phyloP scores from a whole-genome alignment of 441 rosid genomes.

The Macaranga tanarius region DNA sequence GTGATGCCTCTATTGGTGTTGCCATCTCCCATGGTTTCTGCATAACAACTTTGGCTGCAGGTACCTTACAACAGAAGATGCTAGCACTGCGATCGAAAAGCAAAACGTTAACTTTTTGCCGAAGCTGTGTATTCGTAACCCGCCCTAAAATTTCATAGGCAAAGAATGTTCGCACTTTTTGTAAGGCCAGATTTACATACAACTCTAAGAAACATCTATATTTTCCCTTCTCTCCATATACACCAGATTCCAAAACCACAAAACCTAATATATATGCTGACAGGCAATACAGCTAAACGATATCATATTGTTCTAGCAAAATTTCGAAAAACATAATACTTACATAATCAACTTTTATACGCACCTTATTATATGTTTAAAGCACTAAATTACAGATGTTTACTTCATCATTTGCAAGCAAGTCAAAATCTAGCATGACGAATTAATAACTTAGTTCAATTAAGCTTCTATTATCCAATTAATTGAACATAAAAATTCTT shows the following conservation, averaged over 20 bases:
- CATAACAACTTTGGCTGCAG: conserved; percentile 13
- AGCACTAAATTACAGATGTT: too few species aligned
- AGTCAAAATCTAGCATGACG: too few species aligned
- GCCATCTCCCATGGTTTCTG: conserved; percentile 71
- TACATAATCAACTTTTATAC: too few species aligned
- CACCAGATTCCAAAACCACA: not conserved
- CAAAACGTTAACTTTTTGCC: conserved; percentile 4
- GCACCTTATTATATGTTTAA: too few species aligned
- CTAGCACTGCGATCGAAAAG: conserved; percentile 8
- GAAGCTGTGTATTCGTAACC: not conserved
- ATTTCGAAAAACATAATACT: too few species aligned
- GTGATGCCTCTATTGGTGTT: conserved; percentile 38
- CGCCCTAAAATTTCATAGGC: conserved; percentile 5
- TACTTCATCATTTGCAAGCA: too few species aligned
- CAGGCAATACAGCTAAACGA: not conserved
- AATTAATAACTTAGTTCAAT: too few species aligned
- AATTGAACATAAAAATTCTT: too few species aligned
- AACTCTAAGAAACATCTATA: too few species aligned
- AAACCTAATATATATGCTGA: not conserved
- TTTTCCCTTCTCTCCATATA: not conserved
- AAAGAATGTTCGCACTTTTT: not conserved
- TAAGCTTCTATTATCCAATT: too few species aligned
- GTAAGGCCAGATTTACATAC: not conserved
- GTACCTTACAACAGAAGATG: conserved; percentile 3
- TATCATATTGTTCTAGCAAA: too few species aligned